Base-by-base conservation (phyloP, 257 asterid genomes). In the Capsicum rhomboideum region DNA sequence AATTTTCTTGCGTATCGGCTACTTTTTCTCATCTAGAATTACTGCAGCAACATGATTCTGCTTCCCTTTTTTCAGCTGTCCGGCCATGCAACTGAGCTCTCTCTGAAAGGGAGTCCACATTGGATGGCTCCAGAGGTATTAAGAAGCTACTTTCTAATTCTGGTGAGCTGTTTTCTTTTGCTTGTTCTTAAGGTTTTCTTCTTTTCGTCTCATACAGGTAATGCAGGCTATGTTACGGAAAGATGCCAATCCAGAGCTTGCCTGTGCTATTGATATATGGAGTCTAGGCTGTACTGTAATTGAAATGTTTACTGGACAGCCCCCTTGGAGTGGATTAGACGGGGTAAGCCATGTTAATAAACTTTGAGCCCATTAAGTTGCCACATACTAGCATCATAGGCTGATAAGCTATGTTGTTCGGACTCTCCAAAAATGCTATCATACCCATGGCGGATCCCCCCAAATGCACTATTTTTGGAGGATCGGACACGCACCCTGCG, bases 111-210 rank as follows among this genome's bases (percentile, higher is more conserved):
- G 50, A 94, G 96, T 77, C 97, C 98, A 31, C 94, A 93, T 63
- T 95, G 99, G 99, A 92, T 95, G 97, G 98, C 98, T 71, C 99
- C 99, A 3, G 99, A 95, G 98, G 98, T 95, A 90, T 78, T 50
- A 10, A 0, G 17, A 28, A 77, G 63, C 46, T 26, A 10, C 63
- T 74, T 46, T 79, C 74, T 80, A 46, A 31, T 14, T 21, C 53
- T 80, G 80, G 13, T 12, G 1, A 81, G 56, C 40, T 42, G 56
- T 13, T 75, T 82, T 28, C 17, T 69, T 67, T 37, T 10, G 10
- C 26, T 8, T 77, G 61, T 50, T 49, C 3, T 50, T 16, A 26
- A 50, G 82, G 63, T 50, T 26, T 77, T 8, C 61, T 71, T 37
- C 26, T 50, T 74, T 1, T 77, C 17, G 0, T 50, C 56, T 42